Evolutionary conservation across 352 stramenopile genomes (phyloP).

Genomic region (Phytophthora kernoviae): DNA sequence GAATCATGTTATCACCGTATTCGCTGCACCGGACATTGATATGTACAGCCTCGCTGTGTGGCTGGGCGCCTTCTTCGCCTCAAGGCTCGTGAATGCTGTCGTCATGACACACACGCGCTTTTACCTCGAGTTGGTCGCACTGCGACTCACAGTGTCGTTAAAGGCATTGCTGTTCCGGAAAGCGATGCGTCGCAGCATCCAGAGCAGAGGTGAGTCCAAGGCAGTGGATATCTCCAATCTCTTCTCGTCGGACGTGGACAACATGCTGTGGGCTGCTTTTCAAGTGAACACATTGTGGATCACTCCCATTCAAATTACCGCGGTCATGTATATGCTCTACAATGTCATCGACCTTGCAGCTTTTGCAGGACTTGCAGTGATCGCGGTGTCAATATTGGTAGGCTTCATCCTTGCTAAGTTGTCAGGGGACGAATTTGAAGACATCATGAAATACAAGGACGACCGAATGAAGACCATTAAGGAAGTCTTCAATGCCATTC

Average conservation of each 20-base stretch:
- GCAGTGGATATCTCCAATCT: conserved; percentile 90
- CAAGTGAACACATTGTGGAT: conserved; percentile 59
- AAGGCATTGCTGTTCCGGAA: conserved; percentile 43
- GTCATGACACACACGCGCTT: conserved; percentile 28
- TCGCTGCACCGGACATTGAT: conserved; percentile 29
- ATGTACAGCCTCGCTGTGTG: conserved; percentile 31
- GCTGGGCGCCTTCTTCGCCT: conserved; percentile 47
- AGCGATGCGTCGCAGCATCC: conserved; percentile 20
- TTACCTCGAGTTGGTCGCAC: conserved; percentile 19
- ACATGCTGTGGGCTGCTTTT: conserved; percentile 38
- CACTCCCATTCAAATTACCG: conserved; percentile 34
- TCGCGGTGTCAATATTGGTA: conserved; percentile 28
- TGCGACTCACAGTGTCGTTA: conserved; percentile 31
- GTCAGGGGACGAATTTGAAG: conserved; percentile 60
- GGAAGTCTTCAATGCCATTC: conserved; percentile 92
- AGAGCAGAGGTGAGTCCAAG: conserved; percentile 1
- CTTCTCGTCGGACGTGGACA: conserved; percentile 88
- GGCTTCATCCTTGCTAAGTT: conserved; percentile 67
- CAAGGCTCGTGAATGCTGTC: conserved; percentile 36
- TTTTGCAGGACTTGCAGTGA: conserved; percentile 46
- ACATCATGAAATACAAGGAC: conserved; percentile 89
- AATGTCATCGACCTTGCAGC: conserved; percentile 34
- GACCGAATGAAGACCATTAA: conserved; percentile 89
- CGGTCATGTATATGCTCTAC: conserved; percentile 40
- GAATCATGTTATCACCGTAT: conserved; percentile 45